phyloP scores from a whole-genome alignment of 2,329 filamentous ascomycete species.

The Hymenoscyphus albidus region DNA sequence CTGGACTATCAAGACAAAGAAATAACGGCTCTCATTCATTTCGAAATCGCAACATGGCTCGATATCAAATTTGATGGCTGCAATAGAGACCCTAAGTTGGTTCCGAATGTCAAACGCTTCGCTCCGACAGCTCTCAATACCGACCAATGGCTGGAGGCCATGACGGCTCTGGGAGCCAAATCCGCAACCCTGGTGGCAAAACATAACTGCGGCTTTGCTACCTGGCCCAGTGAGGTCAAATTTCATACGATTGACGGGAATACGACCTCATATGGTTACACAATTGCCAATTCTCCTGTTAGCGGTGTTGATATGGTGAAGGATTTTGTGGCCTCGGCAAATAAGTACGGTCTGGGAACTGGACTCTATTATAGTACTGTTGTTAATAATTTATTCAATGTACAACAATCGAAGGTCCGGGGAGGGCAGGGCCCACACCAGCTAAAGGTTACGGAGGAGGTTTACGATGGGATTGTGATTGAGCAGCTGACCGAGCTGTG shows the following conservation, averaged over 20 bases:
- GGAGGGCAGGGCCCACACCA: conserved; percentile 21
- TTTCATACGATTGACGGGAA: conserved; percentile 19
- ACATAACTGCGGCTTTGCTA: conserved; percentile 35
- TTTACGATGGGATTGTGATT: conserved; percentile 29
- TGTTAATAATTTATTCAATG: conserved; percentile 34
- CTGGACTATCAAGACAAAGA: conserved; percentile 30
- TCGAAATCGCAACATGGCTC: conserved; percentile 30
- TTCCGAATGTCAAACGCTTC: conserved; percentile 25
- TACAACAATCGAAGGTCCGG: conserved; percentile 23
- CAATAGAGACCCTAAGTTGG: conserved; percentile 28
- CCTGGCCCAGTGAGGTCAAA: conserved; percentile 31
- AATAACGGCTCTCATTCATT: conserved; percentile 31
- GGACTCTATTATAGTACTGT: conserved; percentile 35
- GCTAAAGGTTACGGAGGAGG: conserved; percentile 25
- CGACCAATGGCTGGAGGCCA: conserved; percentile 33
- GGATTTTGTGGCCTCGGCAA: conserved; percentile 28
- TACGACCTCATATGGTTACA: background rate
- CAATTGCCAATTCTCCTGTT: background rate
- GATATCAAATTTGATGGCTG: conserved; percentile 26
- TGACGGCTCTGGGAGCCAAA: conserved; percentile 28
- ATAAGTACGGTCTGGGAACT: conserved; percentile 29
- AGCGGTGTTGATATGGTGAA: conserved; percentile 18
- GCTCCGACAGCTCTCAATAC: conserved; percentile 27
- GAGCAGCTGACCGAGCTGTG: conserved; percentile 29
- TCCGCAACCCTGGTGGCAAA: conserved; percentile 34